phyloP scores from a whole-genome alignment of 768 basidiomycete genomes.

The Lactifluus subvellereus region DNA sequence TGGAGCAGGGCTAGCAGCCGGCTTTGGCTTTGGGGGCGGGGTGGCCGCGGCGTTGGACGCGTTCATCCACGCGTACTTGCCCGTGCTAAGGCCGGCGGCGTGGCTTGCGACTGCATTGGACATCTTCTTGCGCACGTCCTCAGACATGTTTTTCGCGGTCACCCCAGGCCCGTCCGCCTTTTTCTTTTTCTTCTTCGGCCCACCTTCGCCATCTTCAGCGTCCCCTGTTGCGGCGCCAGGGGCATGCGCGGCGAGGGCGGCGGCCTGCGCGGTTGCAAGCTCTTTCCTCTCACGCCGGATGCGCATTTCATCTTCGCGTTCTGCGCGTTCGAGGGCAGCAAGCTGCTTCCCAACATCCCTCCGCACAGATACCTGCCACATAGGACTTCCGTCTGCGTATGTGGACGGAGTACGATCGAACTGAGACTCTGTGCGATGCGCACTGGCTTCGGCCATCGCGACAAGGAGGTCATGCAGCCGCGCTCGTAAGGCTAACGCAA shows the following conservation, averaged over 20 bases:
- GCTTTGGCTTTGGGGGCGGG: conserved; percentile 32
- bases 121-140: conserved; percentile 89
- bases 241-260: conserved; percentile 58
- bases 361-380: conserved; percentile 79
- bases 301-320: conserved; percentile 78
- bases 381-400: conserved; percentile 63
- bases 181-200: conserved; percentile 69
- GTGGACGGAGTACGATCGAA: conserved; percentile 61
- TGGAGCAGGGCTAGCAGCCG: conserved; percentile 28
- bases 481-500: conserved; percentile 71
- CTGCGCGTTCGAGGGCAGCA: conserved; percentile 64
- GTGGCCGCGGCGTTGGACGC: conserved; percentile 47
- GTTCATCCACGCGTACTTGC: conserved; percentile 87
- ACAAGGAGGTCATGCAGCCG: conserved; percentile 66
- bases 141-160: conserved; percentile 83
- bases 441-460: conserved; percentile 60
- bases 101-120: conserved; percentile 85
- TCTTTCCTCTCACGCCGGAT: conserved; percentile 74
- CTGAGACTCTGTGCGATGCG: conserved; percentile 65
- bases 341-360: conserved; percentile 78
- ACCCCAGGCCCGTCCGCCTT: conserved; percentile 82
- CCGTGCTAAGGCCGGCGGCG: conserved; percentile 70
- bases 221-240: conserved; percentile 49
- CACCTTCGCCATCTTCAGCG: conserved; percentile 44
- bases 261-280: conserved; percentile 63